Evolutionary conservation across 352 stramenopile species (phyloP).

Genomic region (Phytophthora chlamydospora): DNA sequence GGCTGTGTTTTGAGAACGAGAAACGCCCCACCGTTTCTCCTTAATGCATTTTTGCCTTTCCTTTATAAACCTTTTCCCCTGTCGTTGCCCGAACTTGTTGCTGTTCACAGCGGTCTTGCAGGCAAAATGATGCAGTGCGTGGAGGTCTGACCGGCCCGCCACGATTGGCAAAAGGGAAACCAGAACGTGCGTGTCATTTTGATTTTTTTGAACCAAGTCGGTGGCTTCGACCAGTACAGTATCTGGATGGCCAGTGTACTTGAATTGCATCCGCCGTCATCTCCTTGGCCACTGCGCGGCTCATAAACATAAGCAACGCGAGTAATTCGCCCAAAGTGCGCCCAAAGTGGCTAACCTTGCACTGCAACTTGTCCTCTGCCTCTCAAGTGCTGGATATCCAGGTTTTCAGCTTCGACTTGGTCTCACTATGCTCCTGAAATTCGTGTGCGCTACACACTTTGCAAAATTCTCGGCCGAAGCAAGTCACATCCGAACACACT

Average conservation of each 20-base stretch:
- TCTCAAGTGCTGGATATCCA: conserved; percentile 11
- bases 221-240: no score
- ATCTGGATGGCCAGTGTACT: neutral
- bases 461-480: conserved; percentile 9
- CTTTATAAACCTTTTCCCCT: conserved; percentile 26
- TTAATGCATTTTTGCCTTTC: conserved; percentile 45
- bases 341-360: no score
- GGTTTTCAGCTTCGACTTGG: conserved; percentile 14
- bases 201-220: no score
- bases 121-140: no score
- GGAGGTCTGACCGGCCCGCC: no score
- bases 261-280: no score
- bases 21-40: conserved; percentile 21
- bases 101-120: no score
- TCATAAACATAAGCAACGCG: conserved; percentile 6
- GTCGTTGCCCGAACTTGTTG: neutral
- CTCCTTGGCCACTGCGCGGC: conserved; percentile 2
- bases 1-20: conserved; percentile 24
- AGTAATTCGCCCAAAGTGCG: conserved; percentile 11
- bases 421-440: conserved; percentile 9
- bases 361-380: conserved; percentile 12
- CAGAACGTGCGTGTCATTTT: no score
- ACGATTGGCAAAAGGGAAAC: no score
- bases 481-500: conserved; percentile 9
- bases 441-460: conserved; percentile 19